phyloP scores from a whole-genome alignment of 805 yeast genomes.

The Yueomyces sinensis region DNA sequence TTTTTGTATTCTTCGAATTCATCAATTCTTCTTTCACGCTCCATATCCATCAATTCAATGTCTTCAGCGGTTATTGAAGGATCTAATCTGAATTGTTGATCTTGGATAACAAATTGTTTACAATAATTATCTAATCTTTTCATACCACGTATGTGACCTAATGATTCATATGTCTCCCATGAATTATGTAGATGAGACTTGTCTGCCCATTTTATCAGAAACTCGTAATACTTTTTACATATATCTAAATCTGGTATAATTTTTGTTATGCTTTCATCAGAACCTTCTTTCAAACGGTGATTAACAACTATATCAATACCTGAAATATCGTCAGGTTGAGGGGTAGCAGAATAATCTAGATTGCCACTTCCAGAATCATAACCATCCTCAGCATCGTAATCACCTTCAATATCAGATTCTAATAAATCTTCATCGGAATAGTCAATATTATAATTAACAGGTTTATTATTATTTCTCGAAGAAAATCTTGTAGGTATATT shows the following conservation, averaged over 20 bases:
- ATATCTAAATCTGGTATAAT: conserved; percentile 31
- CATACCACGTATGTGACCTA: conserved; percentile 50
- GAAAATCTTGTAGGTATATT: conserved; percentile 58
- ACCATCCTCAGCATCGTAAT: conserved; percentile 19
- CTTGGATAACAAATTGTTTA: conserved; percentile 56
- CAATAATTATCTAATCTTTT: conserved; percentile 89
- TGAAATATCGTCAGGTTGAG: conserved; percentile 24
- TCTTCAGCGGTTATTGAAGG: conserved; percentile 80
- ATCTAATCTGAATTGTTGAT: conserved; percentile 64
- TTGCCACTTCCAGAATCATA: conserved; percentile 14
- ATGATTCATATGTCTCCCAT: conserved; percentile 62
- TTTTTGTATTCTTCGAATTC: conserved; percentile 69
- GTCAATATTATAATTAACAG: conserved; percentile 70
- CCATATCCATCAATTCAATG: conserved; percentile 84
- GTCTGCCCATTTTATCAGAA: conserved; percentile 74
- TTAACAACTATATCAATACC: conserved; percentile 17
- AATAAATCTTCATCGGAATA: conserved; percentile 35
- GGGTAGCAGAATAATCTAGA: conserved; percentile 17
- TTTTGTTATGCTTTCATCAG: conserved; percentile 12
- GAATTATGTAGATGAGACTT: conserved; percentile 88
- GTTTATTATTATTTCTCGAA: conserved; percentile 42
- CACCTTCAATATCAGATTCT: conserved; percentile 20
- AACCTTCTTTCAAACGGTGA: conserved; percentile 16
- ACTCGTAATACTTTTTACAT: conserved; percentile 47
- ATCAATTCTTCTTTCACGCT: conserved; percentile 70